Evolutionary conservation across 345 rosid genomes (phyloP).

Genomic region (Eucalyptus cladocalyx): DNA sequence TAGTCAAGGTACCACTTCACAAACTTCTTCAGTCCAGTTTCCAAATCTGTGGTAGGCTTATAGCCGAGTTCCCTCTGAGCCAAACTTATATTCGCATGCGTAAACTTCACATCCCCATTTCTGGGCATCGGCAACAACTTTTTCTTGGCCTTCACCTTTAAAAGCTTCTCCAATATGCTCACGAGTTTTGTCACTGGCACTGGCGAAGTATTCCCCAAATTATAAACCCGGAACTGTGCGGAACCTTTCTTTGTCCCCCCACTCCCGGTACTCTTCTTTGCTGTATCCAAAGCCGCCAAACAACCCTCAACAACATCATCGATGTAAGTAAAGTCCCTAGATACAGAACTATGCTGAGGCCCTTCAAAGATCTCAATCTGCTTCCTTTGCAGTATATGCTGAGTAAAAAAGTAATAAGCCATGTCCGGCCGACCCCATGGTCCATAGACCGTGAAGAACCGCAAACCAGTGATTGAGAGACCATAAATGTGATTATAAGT

Average conservation of each 20-base stretch:
- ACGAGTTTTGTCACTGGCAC: conserved; percentile 47
- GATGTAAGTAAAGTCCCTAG: conserved; percentile 61
- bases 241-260: conserved; percentile 57
- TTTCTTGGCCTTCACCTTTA: conserved; percentile 51
- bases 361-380: conserved; percentile 31
- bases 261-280: conserved; percentile 60
- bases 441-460: conserved; percentile 66
- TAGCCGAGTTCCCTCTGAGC: conserved; percentile 46
- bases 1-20: conserved; percentile 57
- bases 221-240: conserved; percentile 43
- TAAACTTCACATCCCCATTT: conserved; percentile 65
- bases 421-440: conserved; percentile 75
- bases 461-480: conserved; percentile 44
- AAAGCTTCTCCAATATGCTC: conserved; percentile 44
- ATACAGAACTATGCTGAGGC: conserved; percentile 43
- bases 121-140: conserved; percentile 46
- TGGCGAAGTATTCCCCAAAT: conserved; percentile 57
- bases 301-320: conserved; percentile 68
- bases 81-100: conserved; percentile 48
- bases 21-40: conserved; percentile 59
- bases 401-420: conserved; percentile 69
- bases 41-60: conserved; percentile 48
- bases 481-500: conserved; percentile 65
- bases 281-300: conserved; percentile 49
- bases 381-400: conserved; percentile 41